A percentile compares a stretch with the other conserved stretches of the same genome.
These are phyloP conservation scores for Aspergillus piperis DNA, from an alignment of 2,329 filamentous ascomycete species.

Conservation along the genomic window DNA sequence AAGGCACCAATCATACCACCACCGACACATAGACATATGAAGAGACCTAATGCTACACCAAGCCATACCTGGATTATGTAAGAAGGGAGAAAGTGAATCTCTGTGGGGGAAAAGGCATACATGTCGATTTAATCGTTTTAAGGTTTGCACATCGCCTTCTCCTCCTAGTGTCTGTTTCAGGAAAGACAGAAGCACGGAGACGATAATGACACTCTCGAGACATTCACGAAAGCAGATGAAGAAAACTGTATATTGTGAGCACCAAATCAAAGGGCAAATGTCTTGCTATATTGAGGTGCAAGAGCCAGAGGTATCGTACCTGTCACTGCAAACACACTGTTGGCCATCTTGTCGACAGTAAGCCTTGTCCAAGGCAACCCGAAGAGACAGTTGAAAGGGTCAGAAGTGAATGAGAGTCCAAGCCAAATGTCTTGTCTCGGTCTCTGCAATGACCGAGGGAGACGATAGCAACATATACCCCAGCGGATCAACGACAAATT, in stretches of 20 bases:
- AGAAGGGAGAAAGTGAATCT: not conserved
- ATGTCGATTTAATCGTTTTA: slow-evolving; percentile 69
- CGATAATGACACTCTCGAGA: slow-evolving; percentile 79
- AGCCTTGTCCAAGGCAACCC: not conserved
- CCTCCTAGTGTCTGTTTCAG: slow-evolving; percentile 77
- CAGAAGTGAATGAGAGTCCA: not conserved
- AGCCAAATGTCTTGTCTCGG: not conserved
- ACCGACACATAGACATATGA: slow-evolving; percentile 67
- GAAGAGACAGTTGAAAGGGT: not conserved
- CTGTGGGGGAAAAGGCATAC: slow-evolving; percentile 35
- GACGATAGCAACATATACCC: not conserved
- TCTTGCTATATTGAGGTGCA: not conserved
- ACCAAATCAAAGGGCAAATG: not conserved
- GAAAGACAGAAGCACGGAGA: slow-evolving; percentile 83
- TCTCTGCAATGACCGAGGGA: not conserved
- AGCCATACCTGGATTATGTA: slow-evolving; percentile 61
- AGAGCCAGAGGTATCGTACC: slow-evolving; percentile 4
- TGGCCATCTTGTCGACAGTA: slow-evolving; percentile 11
- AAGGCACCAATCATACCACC: slow-evolving; percentile 71
- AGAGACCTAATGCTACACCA: slow-evolving; percentile 63
- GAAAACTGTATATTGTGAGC: slow-evolving; percentile 59
- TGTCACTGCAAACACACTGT: slow-evolving; percentile 20
- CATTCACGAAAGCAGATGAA: slow-evolving; percentile 88
- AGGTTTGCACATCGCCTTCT: slow-evolving; percentile 60
- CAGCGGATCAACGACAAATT: not conserved